These are phyloP conservation scores for Argentina anserina DNA, from an alignment of 306 rosid genomes.

Conservation along the genomic window DNA sequence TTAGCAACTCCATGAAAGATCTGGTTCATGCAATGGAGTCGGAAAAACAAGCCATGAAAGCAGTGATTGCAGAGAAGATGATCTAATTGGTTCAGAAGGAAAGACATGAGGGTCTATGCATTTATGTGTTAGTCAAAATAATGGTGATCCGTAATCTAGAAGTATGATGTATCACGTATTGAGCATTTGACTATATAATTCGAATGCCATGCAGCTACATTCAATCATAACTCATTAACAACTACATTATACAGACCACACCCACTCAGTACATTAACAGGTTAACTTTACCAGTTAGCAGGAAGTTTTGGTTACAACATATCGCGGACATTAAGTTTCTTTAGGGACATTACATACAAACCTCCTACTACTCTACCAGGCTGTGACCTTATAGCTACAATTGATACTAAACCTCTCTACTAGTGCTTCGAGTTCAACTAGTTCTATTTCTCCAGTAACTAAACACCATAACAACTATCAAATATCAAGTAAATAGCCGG, in stretches of 20 bases:
- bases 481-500: not conserved
- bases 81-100: conserved; percentile 89
- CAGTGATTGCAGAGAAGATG: conserved; percentile 85
- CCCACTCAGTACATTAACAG: too few relatives aligned
- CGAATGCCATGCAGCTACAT: not conserved
- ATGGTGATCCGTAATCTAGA: not conserved
- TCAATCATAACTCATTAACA: too few relatives aligned
- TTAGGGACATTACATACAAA: too few relatives aligned
- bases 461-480: too few relatives aligned
- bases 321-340: too few relatives aligned
- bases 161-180: not conserved
- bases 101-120: conserved; percentile 39
- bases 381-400: too few relatives aligned
- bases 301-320: too few relatives aligned
- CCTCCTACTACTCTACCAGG: not conserved
- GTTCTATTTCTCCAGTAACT: too few relatives aligned
- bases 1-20: conserved; percentile 61
- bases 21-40: conserved; percentile 77
- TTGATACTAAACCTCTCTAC: too few relatives aligned
- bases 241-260: too few relatives aligned
- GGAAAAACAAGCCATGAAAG: conserved; percentile 91
- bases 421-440: not conserved
- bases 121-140: not conserved
- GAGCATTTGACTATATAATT: not conserved
- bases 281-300: not conserved